Base-by-base conservation (phyloP, 1,284 basidiomycete genomes). In the Ceratobasidium sp. region DNA sequence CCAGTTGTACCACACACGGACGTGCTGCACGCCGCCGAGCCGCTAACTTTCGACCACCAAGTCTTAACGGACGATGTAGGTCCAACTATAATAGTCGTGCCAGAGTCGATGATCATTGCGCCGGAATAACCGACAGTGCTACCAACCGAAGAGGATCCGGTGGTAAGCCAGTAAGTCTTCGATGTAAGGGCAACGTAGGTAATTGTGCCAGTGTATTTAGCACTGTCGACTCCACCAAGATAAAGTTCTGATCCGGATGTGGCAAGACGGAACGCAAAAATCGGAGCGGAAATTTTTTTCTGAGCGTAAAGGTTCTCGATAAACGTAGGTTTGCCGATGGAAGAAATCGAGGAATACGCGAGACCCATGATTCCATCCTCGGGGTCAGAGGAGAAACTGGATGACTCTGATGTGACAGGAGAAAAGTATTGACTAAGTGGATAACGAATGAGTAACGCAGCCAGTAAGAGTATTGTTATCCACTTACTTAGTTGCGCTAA, bases 231-330 rank as follows among this genome's bases (percentile, higher is more conserved):
- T 0, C 90, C 91, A 61, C 93, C 93, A 68, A 94, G 84, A 81
- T 85, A 88, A 13, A 94, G 88, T 82, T 90, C 88, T 4, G 89
- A 89, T 79, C 87, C 89, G 28, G 83, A 83, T 26, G 88, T 87
- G 5, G 86, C 86, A 81, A 93, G 86, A 78, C 90, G 89, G 83
- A 93, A 88, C 33, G 87, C 87, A 81, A 93, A 93, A 63, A 88
- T 86, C 40, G 83, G 81, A 40, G 85, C 82, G n/a, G 84, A 79
- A 15, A 88, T 84, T 44, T 82, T 81, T 13, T 83, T 83, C 77
- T 89, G 82, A 15, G 51, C 44, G 64, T 82, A 79, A 40, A 84
- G 80, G 40, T 61, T 83, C 66, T 75, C 70, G 78, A 82, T 79
- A n/a, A 73, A 61, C 33, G 72, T 79, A 23, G 49, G 75, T 40